Base-by-base conservation (phyloP, 2,329 filamentous ascomycete species). In the Nemania sp. region DNA sequence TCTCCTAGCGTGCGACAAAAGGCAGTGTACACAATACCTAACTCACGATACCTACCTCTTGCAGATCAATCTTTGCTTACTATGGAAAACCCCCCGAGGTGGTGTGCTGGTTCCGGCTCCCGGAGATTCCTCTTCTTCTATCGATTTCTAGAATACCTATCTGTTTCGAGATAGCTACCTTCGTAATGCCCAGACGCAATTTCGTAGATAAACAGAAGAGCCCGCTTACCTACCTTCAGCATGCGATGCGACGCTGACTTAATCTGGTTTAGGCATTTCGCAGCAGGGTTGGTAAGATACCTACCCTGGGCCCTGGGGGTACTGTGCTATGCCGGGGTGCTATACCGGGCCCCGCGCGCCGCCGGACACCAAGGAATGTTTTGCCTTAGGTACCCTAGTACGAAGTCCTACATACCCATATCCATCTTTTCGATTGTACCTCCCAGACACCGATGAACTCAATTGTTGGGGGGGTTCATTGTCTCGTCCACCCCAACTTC, bases 381-480 rank as follows among this genome's bases (percentile, higher is more conserved):
- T 29, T 29, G 25, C 25, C 4, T n/a, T 29, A 29, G 25, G 25
- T 29, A 29, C 25, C n/a, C n/a, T n/a, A n/a, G n/a, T n/a, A n/a
- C n/a, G n/a, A n/a, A n/a, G n/a, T n/a, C n/a, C n/a, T n/a, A n/a
- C n/a, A n/a, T n/a, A n/a, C n/a, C n/a, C n/a, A n/a, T n/a, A 7
- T 29, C 25, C 7, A 4, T 29, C 25, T 29, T 4, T 7, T 40
- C 42, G 40, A 45, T 34, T 21, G 32, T 21, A 18, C 4, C 4
- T 29, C 37, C 15, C 35, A 37, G 37, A 20, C 34, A 54, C 37
- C 37, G 52, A 32, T 63, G 59, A 68, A 68, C 69, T 70, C 69
- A 71, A 71, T 71, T 71, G 69, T 71, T 71, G 69, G 69, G 69
- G 69, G 68, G 32, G 15, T 21, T 37, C 25, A 34, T 21, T 48